Evolutionary conservation across 257 asterid genomes (phyloP).

Genomic region (Lavandula angustifolia): DNA sequence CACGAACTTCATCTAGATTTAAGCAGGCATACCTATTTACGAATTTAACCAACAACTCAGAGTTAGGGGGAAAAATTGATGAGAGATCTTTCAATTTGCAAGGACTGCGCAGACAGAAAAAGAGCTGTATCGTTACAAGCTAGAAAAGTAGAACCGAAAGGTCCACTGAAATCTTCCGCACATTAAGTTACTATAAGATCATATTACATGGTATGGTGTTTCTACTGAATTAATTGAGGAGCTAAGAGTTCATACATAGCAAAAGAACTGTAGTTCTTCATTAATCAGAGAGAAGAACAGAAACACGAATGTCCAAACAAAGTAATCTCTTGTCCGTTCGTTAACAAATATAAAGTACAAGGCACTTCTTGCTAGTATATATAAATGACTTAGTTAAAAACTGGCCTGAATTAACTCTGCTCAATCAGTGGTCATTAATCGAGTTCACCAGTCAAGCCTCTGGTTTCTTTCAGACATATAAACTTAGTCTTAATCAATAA

Average conservation of each 20-base stretch:
- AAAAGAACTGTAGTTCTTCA: too few relatives aligned
- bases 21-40: slow-evolving; percentile 62
- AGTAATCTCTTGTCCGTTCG: too few relatives aligned
- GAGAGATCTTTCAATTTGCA: slow-evolving; percentile 4
- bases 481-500: too few relatives aligned
- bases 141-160: slow-evolving; percentile 10
- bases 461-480: too few relatives aligned
- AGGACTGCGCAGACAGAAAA: slow-evolving; percentile 11
- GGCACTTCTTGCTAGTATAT: not conserved
- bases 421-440: too few relatives aligned
- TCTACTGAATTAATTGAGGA: not conserved
- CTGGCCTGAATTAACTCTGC: too few relatives aligned
- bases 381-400: too few relatives aligned
- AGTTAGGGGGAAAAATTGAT: slow-evolving; percentile 1
- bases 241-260: not conserved
- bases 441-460: too few relatives aligned
- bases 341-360: too few relatives aligned
- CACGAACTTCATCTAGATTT: slow-evolving; percentile 61
- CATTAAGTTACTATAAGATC: not conserved
- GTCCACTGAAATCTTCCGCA: not conserved
- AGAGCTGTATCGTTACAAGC: slow-evolving; percentile 7
- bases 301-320: too few relatives aligned
- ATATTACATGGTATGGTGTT: slow-evolving; percentile 7
- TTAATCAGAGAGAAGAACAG: too few relatives aligned
- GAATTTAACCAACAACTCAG: slow-evolving; percentile 28